These are phyloP conservation scores for Monsonia emarginata DNA, from an alignment of 441 rosid genomes.

Conservation along the genomic window DNA sequence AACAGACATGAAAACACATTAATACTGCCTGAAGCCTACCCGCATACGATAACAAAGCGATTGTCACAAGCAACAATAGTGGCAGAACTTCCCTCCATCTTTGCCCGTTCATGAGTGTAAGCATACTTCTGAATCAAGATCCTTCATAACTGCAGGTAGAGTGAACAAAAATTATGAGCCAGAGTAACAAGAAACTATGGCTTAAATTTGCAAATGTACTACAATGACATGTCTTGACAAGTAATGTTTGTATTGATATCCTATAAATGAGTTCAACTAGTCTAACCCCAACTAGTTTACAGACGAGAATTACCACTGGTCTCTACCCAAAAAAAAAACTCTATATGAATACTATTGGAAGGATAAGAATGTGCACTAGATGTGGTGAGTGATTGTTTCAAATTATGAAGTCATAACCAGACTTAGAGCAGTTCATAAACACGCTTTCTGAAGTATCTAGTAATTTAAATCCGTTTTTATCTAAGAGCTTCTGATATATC, in stretches of 20 bases:
- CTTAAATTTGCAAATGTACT: neutral
- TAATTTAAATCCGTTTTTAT: neutral
- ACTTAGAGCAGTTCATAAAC: too few species aligned
- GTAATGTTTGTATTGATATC: neutral
- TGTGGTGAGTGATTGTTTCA: too few species aligned
- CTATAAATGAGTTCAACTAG: neutral
- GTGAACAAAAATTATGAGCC: conserved; percentile 2
- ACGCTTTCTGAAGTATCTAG: neutral
- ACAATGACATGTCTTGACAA: neutral
- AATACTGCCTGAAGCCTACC: too few species aligned
- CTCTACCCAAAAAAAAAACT: too few species aligned
- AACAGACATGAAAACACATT: too few species aligned
- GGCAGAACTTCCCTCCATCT: conserved; percentile 58
- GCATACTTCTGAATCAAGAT: conserved; percentile 60
- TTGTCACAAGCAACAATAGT: too few species aligned
- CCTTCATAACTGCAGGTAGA: conserved; percentile 50
- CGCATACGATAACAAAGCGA: too few species aligned
- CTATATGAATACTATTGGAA: too few species aligned
- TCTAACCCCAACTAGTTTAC: neutral
- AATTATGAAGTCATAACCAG: too few species aligned
- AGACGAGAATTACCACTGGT: too few species aligned
- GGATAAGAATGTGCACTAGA: too few species aligned
- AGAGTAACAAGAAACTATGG: conserved; percentile 1
- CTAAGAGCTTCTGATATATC: neutral
- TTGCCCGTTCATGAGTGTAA: conserved; percentile 87